Evolutionary conservation across 2,329 filamentous ascomycete genomes (phyloP), one percentile per base, ranked within the genome.

Genomic region (Beauveria australis): DNA sequence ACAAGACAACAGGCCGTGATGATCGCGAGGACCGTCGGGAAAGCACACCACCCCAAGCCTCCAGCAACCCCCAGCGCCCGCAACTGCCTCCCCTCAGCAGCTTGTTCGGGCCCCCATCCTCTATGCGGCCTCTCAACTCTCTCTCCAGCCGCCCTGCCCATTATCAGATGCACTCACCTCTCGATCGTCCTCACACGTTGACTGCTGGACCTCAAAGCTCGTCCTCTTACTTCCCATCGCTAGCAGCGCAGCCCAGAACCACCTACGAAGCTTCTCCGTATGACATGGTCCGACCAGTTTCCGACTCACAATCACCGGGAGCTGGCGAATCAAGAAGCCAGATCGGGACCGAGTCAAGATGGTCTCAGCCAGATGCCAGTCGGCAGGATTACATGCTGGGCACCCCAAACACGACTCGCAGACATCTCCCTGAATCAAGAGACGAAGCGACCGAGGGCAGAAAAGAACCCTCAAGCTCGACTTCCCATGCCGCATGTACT

Each of bases 81-180:
- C 78, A 81, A 65, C 76, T 85, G 24, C 82, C 82, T 2, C 78
- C 82, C 6, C 66, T 85, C 64, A 84, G 80, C 70, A 84, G 81
- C 65, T 71, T 85, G 18, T 83, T 85, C 65, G 80, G 80, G 3
- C 78, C 79, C 6, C 73, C 78, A 12, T 71, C 78, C 5, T 70
- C 76, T 51, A 70, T 75, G 40, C 74, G 77, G 53, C 73, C 78
- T 28, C 66, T 77, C 54, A 74, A 76, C 62, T 80, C 81, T 53
- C 68, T 73, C 24, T 75, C 76, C 22, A 80, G 82, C 40, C 76
- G 78, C 26, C 74, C 75, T n/a, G 71, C 71, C 19, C 69, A 75
- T 43, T 76, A 77, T 48, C 67, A 73, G 48, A 72, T 75, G 40
- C 68, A 74, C 8, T 82, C 81, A 22, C 77, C 81, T 5, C 67